These are phyloP conservation scores for Fusarium chuoi DNA, from an alignment of 2,329 filamentous ascomycete species.

Conservation along the genomic window DNA sequence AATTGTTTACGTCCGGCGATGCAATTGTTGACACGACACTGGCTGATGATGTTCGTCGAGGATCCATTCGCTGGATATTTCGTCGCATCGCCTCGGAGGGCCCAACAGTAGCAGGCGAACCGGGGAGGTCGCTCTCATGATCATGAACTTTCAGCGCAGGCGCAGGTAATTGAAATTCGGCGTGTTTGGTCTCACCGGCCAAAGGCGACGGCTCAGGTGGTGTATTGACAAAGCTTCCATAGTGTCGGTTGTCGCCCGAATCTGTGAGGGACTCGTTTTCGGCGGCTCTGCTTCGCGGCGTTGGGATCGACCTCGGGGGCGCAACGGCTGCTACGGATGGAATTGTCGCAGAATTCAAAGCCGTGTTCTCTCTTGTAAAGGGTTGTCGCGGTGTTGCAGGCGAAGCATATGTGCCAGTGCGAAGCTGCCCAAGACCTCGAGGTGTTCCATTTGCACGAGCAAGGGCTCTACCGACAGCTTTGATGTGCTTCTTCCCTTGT, in stretches of 20 bases:
- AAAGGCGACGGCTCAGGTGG: conserved; percentile 48
- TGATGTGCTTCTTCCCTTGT: conserved; percentile 93
- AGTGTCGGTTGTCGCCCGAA: conserved; percentile 55
- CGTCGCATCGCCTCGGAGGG: conserved; percentile 27
- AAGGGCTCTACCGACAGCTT: conserved; percentile 80
- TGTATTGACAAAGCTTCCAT: conserved; percentile 64
- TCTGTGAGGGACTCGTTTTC: conserved; percentile 57
- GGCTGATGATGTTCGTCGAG: conserved; percentile 52
- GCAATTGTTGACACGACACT: conserved; percentile 36
- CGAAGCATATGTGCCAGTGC: conserved; percentile 45
- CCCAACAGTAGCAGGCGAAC: conserved; percentile 41
- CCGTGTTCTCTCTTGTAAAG: conserved; percentile 8
- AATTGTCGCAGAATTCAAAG: conserved; percentile 9
- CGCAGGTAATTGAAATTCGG: conserved; percentile 63
- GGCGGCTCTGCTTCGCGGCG: conserved; percentile 12
- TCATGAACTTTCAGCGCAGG: conserved; percentile 60
- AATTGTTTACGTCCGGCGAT: background rate
- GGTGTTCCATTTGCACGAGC: conserved; percentile 68
- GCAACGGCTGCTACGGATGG: conserved; percentile 21
- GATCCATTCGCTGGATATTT: conserved; percentile 40
- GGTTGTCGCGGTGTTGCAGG: conserved; percentile 37
- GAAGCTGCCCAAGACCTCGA: conserved; percentile 47
- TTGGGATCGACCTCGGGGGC: conserved; percentile 35
- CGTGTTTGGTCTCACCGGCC: conserved; percentile 31
- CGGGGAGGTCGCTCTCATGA: conserved; percentile 19